Conservation (phyloP, 805 yeast genomes). For the Kurtzmaniella cleridarum region DNA sequence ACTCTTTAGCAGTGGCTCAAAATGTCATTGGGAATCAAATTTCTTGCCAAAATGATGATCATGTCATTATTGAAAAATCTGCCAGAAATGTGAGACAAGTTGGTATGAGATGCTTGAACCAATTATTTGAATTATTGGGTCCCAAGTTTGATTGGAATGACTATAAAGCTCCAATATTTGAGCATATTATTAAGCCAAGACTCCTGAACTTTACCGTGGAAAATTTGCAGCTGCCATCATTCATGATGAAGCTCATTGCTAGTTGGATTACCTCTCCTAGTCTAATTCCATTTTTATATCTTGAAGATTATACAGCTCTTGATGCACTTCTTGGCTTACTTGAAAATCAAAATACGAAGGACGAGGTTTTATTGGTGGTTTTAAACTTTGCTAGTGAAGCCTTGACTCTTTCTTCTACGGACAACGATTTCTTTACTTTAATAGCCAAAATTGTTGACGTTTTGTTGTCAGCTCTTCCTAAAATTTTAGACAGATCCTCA, state of each 20-base stretch:
- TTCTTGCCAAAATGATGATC: conserved; percentile 5
- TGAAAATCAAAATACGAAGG: conserved; percentile 55
- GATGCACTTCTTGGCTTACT: conserved; percentile 52
- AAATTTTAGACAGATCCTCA: conserved; percentile 35
- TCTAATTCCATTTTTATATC: conserved; percentile 46
- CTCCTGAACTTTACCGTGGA: conserved; percentile 63
- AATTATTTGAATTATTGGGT: conserved; percentile 51
- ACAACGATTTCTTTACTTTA: conserved; percentile 34
- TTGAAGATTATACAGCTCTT: conserved; percentile 52
- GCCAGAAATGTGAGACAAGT: conserved; percentile 59
- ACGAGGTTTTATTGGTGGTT: conserved; percentile 52
- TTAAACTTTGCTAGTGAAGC: conserved; percentile 50
- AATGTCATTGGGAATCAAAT: conserved; percentile 4
- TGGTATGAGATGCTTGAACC: conserved; percentile 60
- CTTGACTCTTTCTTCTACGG: conserved; percentile 16
- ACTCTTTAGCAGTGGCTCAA: conserved; percentile 52
- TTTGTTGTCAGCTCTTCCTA: conserved; percentile 48
- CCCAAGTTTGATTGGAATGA: conserved; percentile 50
- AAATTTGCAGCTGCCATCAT: conserved; percentile 79
- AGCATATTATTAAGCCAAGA: conserved; percentile 56
- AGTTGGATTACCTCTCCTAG: conserved; percentile 43
- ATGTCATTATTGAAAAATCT: conserved; percentile 29
- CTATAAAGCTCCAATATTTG: conserved; percentile 46
- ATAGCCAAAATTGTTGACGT: conserved; percentile 56
- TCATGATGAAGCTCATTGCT: conserved; percentile 61